phyloP scores from a whole-genome alignment of 768 basidiomycete species.

The Favolaschia claudopus region DNA sequence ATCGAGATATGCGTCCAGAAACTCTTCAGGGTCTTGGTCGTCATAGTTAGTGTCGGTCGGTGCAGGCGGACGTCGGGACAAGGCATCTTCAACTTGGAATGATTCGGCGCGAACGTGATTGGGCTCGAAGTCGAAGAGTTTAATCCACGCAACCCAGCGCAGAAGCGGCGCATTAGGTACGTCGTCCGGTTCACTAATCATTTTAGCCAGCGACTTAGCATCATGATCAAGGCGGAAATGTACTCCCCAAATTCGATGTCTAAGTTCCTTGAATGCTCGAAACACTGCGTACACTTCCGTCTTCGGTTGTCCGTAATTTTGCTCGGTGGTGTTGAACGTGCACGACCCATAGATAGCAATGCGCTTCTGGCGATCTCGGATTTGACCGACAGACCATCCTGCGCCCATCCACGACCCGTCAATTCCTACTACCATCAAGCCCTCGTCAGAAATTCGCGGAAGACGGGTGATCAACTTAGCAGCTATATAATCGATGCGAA shows the following conservation, averaged over 20 bases:
- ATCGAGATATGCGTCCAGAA: conserved; percentile 34
- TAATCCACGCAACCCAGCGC: conserved; percentile 46
- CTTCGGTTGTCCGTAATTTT: conserved; percentile 45
- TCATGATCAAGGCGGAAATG: conserved; percentile 44
- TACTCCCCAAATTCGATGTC: conserved; percentile 39
- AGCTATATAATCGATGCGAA: conserved; percentile 40
- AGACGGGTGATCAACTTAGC: neutral
- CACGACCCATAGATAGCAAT: conserved; percentile 41
- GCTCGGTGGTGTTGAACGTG: conserved; percentile 41
- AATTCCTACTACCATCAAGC: conserved; percentile 40
- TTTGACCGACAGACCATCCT: conserved; percentile 45
- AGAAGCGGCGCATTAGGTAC: conserved; percentile 44
- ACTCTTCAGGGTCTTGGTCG: conserved; percentile 37
- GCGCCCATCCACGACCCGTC: conserved; percentile 42
- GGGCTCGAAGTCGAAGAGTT: conserved; percentile 34
- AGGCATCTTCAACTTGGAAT: conserved; percentile 32
- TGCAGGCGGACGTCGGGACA: conserved; percentile 35
- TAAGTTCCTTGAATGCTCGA: conserved; percentile 36
- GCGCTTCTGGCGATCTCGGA: conserved; percentile 24
- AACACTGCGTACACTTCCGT: conserved; percentile 47
- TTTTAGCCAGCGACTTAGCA: conserved; percentile 43
- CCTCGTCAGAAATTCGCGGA: conserved; percentile 25
- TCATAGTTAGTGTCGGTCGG: conserved; percentile 16
- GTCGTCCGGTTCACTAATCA: conserved; percentile 45
- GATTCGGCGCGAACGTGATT: neutral